Percentiles rank a stretch among this genome's conserved stretches.
phyloP scores from a whole-genome alignment of 2,329 filamentous ascomycete species.

The Alternaria sp. region DNA sequence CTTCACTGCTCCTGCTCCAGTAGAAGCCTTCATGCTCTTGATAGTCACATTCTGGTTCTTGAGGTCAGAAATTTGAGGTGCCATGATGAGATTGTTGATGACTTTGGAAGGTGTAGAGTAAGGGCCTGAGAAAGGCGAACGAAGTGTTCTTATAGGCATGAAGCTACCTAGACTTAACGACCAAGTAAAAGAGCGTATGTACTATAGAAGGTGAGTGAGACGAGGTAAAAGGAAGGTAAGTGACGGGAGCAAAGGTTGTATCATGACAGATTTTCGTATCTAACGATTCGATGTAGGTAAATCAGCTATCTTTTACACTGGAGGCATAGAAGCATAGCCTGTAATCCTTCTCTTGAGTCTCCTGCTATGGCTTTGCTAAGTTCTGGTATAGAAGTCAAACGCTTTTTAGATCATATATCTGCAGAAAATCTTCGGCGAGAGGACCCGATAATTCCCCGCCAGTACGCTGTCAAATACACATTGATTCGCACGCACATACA shows the following conservation, averaged over 20 bases:
- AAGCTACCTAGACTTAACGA: neutral
- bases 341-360: neutral
- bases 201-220: neutral
- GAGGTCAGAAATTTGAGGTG: neutral
- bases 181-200: neutral
- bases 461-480: no score
- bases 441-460: no score
- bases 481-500: no score
- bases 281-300: neutral
- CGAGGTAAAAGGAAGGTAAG: neutral
- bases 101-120: neutral
- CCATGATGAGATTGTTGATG: neutral
- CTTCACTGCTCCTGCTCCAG: constrained; percentile 1
- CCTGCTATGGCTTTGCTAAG: neutral
- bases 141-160: neutral
- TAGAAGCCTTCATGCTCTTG: neutral
- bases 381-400: neutral
- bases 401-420: neutral
- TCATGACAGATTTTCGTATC: no score
- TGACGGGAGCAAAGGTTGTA: no score
- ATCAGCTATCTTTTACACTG: neutral
- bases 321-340: neutral
- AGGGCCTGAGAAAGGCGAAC: neutral
- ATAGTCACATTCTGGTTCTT: neutral
- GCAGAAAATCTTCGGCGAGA: no score